phyloP scores from a whole-genome alignment of 805 yeast species.

The Monosporozyma solicola region DNA sequence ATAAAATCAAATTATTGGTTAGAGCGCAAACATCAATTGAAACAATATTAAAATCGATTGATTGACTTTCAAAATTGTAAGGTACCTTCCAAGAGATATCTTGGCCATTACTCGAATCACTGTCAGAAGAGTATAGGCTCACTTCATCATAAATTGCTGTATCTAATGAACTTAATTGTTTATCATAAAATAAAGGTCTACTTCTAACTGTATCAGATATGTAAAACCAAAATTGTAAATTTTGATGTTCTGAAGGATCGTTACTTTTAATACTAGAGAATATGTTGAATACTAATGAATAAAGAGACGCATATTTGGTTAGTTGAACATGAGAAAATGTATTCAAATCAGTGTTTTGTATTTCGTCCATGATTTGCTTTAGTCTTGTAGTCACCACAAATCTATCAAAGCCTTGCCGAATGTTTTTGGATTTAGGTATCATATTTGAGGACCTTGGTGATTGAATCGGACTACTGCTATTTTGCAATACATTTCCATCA shows the following conservation, averaged over 20 bases:
- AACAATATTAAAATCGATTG: constrained; percentile 30
- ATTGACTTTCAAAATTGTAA: constrained; percentile 2
- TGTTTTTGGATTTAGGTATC: constrained; percentile 22
- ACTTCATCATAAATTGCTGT: constrained; percentile 10
- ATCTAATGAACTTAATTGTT: constrained; percentile 11
- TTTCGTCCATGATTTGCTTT: constrained; percentile 6
- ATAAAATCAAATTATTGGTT: constrained; percentile 50
- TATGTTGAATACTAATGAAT: constrained; percentile 6
- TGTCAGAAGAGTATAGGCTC: neutral
- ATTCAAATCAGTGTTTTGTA: constrained; percentile 11
- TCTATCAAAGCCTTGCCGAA: constrained; percentile 19
- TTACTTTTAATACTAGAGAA: neutral
- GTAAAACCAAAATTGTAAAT: constrained; percentile 4
- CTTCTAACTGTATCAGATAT: constrained; percentile 16
- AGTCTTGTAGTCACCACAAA: constrained; percentile 17
- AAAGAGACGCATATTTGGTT: constrained; percentile 13
- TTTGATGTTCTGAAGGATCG: neutral
- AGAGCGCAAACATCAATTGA: constrained; percentile 51
- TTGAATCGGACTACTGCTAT: neutral
- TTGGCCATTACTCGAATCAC: no score
- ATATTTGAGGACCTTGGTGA: constrained; percentile 28
- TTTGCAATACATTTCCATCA: neutral
- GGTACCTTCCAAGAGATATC: constrained; percentile 3
- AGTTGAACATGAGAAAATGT: constrained; percentile 13
- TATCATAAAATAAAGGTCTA: constrained; percentile 20